Percentiles rank a stretch among this genome's conserved stretches.
phyloP scores from a whole-genome alignment of 768 basidiomycete genomes.

The Collybia sordida region DNA sequence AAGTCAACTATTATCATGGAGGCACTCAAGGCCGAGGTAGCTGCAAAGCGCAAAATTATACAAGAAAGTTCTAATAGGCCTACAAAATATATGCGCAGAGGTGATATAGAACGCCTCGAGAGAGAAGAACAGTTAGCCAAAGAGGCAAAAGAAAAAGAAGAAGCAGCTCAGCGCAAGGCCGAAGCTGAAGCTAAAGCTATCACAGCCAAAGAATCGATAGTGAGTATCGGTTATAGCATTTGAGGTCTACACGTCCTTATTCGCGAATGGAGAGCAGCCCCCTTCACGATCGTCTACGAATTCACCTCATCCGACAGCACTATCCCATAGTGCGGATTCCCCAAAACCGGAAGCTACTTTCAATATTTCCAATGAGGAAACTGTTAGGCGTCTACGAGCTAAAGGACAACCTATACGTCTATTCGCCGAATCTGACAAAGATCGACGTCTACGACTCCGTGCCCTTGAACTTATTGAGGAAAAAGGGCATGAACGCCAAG shows the following conservation, averaged over 20 bases:
- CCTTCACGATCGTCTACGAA: slow-evolving; percentile 38
- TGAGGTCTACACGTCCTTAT: slow-evolving; percentile 27
- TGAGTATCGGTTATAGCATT: slow-evolving; percentile 30
- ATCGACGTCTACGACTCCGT: slow-evolving; percentile 82
- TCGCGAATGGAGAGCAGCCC: slow-evolving; percentile 47
- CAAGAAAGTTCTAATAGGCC: slow-evolving; percentile 52
- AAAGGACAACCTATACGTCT: slow-evolving; percentile 95
- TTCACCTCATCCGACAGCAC: slow-evolving; percentile 33
- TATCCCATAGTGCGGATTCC: slow-evolving; percentile 34
- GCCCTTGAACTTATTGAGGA: slow-evolving; percentile 96
- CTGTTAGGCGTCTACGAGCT: slow-evolving; percentile 79
- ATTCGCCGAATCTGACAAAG: slow-evolving; percentile 95
- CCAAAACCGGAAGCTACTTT: slow-evolving; percentile 58
- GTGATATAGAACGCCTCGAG: slow-evolving; percentile 80
- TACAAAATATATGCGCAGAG: slow-evolving; percentile 87
- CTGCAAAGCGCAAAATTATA: slow-evolving; percentile 79
- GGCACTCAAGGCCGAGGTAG: slow-evolving; percentile 86
- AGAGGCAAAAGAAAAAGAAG: slow-evolving; percentile 29
- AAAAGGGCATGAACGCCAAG: slow-evolving; percentile 73
- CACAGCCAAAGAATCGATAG: slow-evolving; percentile 36
- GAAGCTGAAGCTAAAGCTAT: slow-evolving; percentile 31
- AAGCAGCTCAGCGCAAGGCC: slow-evolving; percentile 19
- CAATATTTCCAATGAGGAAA: slow-evolving; percentile 93
- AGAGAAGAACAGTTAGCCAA: slow-evolving; percentile 33
- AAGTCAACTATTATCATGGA: slow-evolving; percentile 58